Percentiles rank a stretch among this genome's conserved stretches.
These are phyloP conservation scores for Candida vaughaniae DNA, from an alignment of 805 yeast species.

Conservation along the genomic window DNA sequence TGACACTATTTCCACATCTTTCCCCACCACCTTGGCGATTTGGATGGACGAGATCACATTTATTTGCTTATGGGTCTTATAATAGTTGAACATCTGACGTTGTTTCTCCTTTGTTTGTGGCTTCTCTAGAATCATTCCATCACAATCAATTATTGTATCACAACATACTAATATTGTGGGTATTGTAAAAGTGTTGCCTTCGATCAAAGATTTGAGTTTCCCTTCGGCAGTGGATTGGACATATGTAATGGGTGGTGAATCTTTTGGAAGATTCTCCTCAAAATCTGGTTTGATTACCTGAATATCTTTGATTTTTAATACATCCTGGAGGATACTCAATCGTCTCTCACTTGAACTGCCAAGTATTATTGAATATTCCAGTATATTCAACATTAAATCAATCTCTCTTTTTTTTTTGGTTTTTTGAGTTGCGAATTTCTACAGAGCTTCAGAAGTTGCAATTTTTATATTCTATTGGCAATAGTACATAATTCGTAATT, in stretches of 20 bases:
- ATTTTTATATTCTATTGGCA: no score
- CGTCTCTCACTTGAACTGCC: slow-evolving; percentile 89
- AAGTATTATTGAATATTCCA: slow-evolving; percentile 7
- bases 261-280: slow-evolving; percentile 72
- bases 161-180: slow-evolving; percentile 49
- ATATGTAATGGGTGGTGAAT: slow-evolving; percentile 50
- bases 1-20: neutral
- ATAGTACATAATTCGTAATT: no score
- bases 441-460: no score
- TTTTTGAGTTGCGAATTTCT: neutral
- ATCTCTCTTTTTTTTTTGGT: slow-evolving; percentile 1
- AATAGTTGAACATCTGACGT: slow-evolving; percentile 26
- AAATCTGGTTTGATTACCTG: slow-evolving; percentile 63
- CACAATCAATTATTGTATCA: slow-evolving; percentile 71
- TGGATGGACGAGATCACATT: slow-evolving; percentile 36
- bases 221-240: slow-evolving; percentile 67
- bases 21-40: slow-evolving; percentile 18
- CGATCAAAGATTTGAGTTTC: slow-evolving; percentile 63
- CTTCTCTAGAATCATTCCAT: slow-evolving; percentile 71
- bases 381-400: neutral
- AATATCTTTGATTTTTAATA: slow-evolving; percentile 50
- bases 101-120: slow-evolving; percentile 47
- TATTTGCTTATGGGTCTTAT: slow-evolving; percentile 19
- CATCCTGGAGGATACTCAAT: slow-evolving; percentile 57
- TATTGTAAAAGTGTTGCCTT: slow-evolving; percentile 7